Evolutionary conservation across 768 basidiomycete species (phyloP).

Genomic region (Amyloporia xantha): DNA sequence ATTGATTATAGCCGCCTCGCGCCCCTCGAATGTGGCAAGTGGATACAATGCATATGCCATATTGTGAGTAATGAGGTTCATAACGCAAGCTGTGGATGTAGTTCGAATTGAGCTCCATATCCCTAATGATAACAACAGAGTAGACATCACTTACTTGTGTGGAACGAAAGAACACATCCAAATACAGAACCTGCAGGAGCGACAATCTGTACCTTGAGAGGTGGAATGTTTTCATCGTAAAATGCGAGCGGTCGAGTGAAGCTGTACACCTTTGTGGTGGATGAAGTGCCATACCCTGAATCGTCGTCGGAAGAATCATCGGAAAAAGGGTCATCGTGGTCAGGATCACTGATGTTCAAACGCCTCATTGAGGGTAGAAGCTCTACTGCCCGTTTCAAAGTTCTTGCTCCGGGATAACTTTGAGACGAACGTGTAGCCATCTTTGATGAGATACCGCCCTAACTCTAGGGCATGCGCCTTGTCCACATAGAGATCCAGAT

Average conservation of each 20-base stretch:
- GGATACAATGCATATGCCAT: slow-evolving; percentile 38
- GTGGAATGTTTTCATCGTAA: too few relatives aligned
- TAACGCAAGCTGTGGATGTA: slow-evolving; percentile 30
- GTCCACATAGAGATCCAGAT: slow-evolving; percentile 45
- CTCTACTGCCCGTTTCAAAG: slow-evolving; percentile 29
- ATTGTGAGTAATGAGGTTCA: slow-evolving; percentile 37
- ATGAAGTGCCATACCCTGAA: slow-evolving; percentile 12
- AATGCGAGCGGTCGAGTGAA: too few relatives aligned
- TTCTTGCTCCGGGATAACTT: slow-evolving; percentile 11
- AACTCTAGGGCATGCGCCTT: slow-evolving; percentile 28
- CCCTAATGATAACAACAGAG: neutral
- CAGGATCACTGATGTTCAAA: too few relatives aligned
- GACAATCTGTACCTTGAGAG: slow-evolving; percentile 14
- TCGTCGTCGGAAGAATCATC: too few relatives aligned
- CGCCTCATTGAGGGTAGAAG: slow-evolving; percentile 4
- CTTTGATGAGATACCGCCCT: slow-evolving; percentile 25
- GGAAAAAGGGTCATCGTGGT: too few relatives aligned
- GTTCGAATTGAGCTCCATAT: slow-evolving; percentile 21
- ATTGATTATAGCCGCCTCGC: slow-evolving; percentile 12
- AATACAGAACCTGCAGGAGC: slow-evolving; percentile 9
- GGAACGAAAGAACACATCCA: slow-evolving; percentile 11
- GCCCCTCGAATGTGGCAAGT: slow-evolving; percentile 30
- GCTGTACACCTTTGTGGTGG: slow-evolving; percentile 6
- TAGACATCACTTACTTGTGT: slow-evolving; percentile 11
- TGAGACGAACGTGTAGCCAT: slow-evolving; percentile 14